Conservation (phyloP, 257 asterid genomes). For the Nicotiana knightiana region DNA sequence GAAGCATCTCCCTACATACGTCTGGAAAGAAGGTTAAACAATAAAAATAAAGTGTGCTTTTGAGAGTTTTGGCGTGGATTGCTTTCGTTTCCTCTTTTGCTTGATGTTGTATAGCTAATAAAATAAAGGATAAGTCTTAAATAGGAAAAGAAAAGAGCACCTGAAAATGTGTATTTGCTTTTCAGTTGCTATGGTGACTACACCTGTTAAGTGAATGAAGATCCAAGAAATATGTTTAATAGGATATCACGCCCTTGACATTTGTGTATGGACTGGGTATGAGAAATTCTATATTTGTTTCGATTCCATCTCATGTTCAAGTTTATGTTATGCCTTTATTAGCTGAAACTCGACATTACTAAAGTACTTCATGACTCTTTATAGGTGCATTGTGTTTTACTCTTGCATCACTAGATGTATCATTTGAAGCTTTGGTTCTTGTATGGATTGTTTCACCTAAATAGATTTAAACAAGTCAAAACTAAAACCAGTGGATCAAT, state of each 20-base stretch:
- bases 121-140: not conserved
- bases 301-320: not conserved
- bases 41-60: not conserved
- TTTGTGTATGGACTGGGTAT: not conserved
- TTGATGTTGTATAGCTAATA: not conserved
- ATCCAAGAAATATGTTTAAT: not conserved
- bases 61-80: not conserved
- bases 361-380: too few relatives aligned
- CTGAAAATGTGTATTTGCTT: not conserved
- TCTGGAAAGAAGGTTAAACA: not conserved
- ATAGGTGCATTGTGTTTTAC: too few relatives aligned
- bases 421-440: too few relatives aligned
- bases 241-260: not conserved
- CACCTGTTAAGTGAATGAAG: not conserved
- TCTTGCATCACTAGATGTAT: too few relatives aligned
- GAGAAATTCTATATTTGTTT: not conserved
- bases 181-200: not conserved
- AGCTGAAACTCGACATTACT: not conserved
- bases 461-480: too few relatives aligned
- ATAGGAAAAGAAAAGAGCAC: not conserved
- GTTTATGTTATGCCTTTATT: not conserved
- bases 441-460: not conserved
- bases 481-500: not conserved
- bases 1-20: not conserved
- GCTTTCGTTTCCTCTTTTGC: conserved; percentile 4